These are phyloP conservation scores for Jacaranda mimosifolia DNA, from an alignment of 257 asterid species.

Conservation along the genomic window DNA sequence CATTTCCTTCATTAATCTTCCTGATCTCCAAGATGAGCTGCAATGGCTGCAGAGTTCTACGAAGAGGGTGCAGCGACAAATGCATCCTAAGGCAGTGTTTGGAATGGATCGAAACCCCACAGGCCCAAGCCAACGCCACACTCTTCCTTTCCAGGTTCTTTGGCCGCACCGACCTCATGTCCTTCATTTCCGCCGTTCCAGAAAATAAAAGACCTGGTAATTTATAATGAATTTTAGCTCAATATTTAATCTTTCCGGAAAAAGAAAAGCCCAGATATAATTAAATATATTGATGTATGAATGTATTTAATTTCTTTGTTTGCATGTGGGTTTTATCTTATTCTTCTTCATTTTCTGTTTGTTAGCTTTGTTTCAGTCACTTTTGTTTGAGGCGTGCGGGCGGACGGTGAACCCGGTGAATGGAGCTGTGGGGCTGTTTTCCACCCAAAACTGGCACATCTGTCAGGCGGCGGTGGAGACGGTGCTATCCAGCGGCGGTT, in stretches of 20 bases:
- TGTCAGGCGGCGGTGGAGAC: slow-evolving; percentile 59
- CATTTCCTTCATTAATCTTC: not conserved
- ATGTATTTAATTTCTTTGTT: not conserved
- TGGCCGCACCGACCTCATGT: too few relatives aligned
- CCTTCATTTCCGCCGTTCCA: too few relatives aligned
- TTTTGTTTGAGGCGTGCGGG: slow-evolving; percentile 67
- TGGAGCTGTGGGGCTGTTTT: slow-evolving; percentile 65
- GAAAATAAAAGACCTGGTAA: slow-evolving; percentile 45
- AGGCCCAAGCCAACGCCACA: too few relatives aligned
- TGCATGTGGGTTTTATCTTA: not conserved
- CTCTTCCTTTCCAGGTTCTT: too few relatives aligned
- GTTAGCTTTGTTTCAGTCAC: slow-evolving; percentile 62
- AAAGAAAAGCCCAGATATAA: not conserved
- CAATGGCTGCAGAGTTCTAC: too few relatives aligned
- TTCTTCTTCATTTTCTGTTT: not conserved
- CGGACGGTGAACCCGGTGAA: slow-evolving; percentile 70
- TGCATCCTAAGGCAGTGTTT: too few relatives aligned
- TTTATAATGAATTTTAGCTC: not conserved
- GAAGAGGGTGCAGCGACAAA: too few relatives aligned
- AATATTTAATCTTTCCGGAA: not conserved
- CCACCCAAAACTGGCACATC: slow-evolving; percentile 60
- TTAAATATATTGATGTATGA: too few relatives aligned
- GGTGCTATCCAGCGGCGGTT: slow-evolving; percentile 56
- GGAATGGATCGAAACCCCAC: too few relatives aligned
- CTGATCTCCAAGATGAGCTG: slow-evolving; percentile 38